These are phyloP conservation scores for Syzygium aromaticum DNA, from an alignment of 345 rosid genomes.

Conservation along the genomic window DNA sequence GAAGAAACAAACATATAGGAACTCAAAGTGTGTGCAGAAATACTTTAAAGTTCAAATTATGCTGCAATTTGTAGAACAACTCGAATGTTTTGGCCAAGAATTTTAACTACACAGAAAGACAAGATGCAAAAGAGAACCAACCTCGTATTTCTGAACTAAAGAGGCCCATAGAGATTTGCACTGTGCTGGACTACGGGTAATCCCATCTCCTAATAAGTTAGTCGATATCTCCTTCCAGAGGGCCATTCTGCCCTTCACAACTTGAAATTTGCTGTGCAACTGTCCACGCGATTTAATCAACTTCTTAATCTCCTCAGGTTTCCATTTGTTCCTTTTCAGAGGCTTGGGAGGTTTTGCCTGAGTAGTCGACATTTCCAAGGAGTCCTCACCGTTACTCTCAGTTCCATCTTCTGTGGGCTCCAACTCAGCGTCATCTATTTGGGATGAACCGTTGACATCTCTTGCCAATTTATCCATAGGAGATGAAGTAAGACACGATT, in stretches of 20 bases:
- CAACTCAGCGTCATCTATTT: slow-evolving; percentile 4
- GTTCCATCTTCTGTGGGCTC: slow-evolving; percentile 21
- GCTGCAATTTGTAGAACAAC: neutral
- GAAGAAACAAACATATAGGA: neutral
- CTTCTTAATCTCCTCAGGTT: slow-evolving; percentile 73
- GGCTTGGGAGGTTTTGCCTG: slow-evolving; percentile 36
- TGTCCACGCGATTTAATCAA: slow-evolving; percentile 68
- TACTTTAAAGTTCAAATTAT: neutral
- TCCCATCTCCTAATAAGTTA: slow-evolving; percentile 46
- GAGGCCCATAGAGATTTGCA: slow-evolving; percentile 94
- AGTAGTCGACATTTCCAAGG: slow-evolving; percentile 23
- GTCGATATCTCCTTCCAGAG: slow-evolving; percentile 90
- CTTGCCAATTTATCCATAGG: slow-evolving; percentile 18
- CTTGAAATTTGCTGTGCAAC: slow-evolving; percentile 56
- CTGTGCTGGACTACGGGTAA: slow-evolving; percentile 65
- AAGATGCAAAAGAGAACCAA: slow-evolving; percentile 13
- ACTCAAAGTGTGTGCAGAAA: neutral
- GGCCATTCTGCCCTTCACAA: slow-evolving; percentile 86
- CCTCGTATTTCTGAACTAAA: slow-evolving; percentile 82
- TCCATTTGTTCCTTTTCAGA: slow-evolving; percentile 67
- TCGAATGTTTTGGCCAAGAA: neutral
- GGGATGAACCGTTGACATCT: slow-evolving; percentile 8
- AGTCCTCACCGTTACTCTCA: slow-evolving; percentile 28
- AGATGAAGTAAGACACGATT: slow-evolving; percentile 35
- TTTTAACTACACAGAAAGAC: neutral